A percentile compares a stretch with the other conserved stretches of the same genome.
Conservation (phyloP, 2,329 filamentous ascomycete genomes). For the Aspergillus sp. region DNA sequence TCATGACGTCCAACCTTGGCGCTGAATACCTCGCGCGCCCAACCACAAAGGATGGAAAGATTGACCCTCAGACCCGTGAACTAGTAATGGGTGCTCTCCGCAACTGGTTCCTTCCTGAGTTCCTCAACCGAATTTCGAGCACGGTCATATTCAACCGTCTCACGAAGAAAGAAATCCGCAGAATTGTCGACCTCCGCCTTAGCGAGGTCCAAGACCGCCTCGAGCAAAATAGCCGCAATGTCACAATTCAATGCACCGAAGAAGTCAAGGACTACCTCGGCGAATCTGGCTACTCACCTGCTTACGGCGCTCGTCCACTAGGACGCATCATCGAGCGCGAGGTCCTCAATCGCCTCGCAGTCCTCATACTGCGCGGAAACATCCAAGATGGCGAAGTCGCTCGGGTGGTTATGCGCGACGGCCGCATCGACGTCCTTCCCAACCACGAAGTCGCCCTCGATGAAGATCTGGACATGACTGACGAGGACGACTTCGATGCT, state of each 20-base stretch:
- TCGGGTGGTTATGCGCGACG: constrained; percentile 73
- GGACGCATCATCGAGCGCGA: constrained; percentile 93
- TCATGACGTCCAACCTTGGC: constrained; percentile 97
- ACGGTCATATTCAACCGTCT: constrained; percentile 98
- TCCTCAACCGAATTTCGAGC: constrained; percentile 95
- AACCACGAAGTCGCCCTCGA: constrained; percentile 71
- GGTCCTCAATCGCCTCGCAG: constrained; percentile 87
- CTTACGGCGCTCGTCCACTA: constrained; percentile 88
- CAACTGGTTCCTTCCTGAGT: constrained; percentile 96
- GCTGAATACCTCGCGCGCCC: constrained; percentile 88
- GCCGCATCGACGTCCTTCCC: constrained; percentile 75
- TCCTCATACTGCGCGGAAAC: constrained; percentile 82
- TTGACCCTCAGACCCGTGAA: constrained; percentile 81
- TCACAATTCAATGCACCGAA: constrained; percentile 76
- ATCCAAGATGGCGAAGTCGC: constrained; percentile 85
- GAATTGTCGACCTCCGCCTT: constrained; percentile 90
- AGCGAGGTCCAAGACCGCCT: constrained; percentile 88
- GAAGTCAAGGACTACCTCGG: constrained; percentile 94
- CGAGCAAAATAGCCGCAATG: constrained; percentile 78
- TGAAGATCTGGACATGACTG: constrained; percentile 71
- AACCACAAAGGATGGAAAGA: constrained; percentile 73
- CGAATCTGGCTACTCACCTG: constrained; percentile 86
- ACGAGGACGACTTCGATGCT: constrained; percentile 69
- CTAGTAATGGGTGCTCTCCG: constrained; percentile 88
- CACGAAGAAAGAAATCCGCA: constrained; percentile 83